Conservation (phyloP, 352 stramenopile genomes). For the Globisporangium middletonii region DNA sequence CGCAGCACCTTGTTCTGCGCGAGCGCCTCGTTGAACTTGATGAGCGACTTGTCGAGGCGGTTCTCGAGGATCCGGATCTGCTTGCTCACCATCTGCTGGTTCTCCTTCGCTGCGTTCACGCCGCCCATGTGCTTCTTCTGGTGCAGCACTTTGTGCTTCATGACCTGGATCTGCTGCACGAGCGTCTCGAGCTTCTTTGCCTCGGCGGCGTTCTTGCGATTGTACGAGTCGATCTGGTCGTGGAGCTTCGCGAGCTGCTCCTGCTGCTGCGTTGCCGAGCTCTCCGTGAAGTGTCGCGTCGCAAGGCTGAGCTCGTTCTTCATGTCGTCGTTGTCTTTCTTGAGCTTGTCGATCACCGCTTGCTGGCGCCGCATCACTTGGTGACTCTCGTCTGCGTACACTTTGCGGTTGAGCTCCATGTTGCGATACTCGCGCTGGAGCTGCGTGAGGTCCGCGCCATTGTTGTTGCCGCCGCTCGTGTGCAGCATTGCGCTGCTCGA, state of each 20-base stretch:
- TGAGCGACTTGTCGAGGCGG: conserved; percentile 93
- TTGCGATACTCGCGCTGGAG: conserved; percentile 95
- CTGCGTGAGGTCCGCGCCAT: conserved; percentile 77
- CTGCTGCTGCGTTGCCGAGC: conserved; percentile 70
- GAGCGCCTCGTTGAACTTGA: conserved; percentile 97
- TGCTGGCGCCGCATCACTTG: conserved; percentile 95
- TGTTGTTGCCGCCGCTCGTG: conserved; percentile 16
- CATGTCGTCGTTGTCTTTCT: conserved; percentile 83
- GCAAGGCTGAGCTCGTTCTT: conserved; percentile 88
- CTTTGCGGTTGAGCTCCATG: conserved; percentile 96
- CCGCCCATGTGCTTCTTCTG: conserved; percentile 95
- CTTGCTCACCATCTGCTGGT: conserved; percentile 94
- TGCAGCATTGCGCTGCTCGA: conserved; percentile 15
- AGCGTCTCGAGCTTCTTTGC: conserved; percentile 81
- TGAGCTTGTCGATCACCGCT: conserved; percentile 86
- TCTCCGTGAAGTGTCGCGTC: conserved; percentile 85
- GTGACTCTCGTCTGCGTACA: conserved; percentile 91
- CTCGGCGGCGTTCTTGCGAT: conserved; percentile 79
- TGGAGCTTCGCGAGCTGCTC: conserved; percentile 77
- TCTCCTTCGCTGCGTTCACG: conserved; percentile 94
- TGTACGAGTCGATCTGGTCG: conserved; percentile 88
- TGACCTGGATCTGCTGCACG: conserved; percentile 83
- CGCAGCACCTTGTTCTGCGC: conserved; percentile 89
- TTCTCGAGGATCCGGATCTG: conserved; percentile 97
- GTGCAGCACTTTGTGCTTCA: conserved; percentile 83